Evolutionary conservation across 148 eudicot species (phyloP).

Genomic region (Chenopodium formosanum): DNA sequence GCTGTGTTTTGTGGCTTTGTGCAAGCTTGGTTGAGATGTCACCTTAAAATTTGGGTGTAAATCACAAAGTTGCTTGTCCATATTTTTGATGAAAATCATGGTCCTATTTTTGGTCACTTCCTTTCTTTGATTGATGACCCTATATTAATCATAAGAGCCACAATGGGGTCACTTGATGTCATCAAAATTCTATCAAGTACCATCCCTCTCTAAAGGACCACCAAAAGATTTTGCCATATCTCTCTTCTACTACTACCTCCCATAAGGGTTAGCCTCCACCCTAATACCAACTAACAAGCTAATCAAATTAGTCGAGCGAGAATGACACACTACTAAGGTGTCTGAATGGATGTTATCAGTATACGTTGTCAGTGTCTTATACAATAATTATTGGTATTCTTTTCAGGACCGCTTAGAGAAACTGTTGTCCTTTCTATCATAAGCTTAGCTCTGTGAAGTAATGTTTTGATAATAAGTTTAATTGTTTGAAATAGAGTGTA

Average conservation of each 20-base stretch:
- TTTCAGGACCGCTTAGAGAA: background rate
- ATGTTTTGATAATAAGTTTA: background rate
- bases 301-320: background rate
- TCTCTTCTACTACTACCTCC: background rate
- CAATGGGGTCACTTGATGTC: constrained; percentile 6
- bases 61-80: constrained; percentile 9
- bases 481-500: background rate
- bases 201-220: constrained; percentile 11
- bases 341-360: background rate
- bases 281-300: background rate
- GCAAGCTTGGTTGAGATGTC: constrained; percentile 21
- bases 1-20: constrained; percentile 17
- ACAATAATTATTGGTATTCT: background rate
- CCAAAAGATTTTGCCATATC: background rate
- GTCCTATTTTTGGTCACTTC: constrained; percentile 3
- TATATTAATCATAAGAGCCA: constrained; percentile 7
- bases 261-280: background rate
- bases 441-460: constrained; percentile 7
- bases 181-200: background rate
- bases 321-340: constrained; percentile 1
- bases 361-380: background rate
- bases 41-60: constrained; percentile 19
- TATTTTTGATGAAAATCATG: background rate
- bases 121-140: background rate
- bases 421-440: background rate